These are phyloP conservation scores for Cyathus striatus DNA, from an alignment of 768 basidiomycete species.

Conservation along the genomic window DNA sequence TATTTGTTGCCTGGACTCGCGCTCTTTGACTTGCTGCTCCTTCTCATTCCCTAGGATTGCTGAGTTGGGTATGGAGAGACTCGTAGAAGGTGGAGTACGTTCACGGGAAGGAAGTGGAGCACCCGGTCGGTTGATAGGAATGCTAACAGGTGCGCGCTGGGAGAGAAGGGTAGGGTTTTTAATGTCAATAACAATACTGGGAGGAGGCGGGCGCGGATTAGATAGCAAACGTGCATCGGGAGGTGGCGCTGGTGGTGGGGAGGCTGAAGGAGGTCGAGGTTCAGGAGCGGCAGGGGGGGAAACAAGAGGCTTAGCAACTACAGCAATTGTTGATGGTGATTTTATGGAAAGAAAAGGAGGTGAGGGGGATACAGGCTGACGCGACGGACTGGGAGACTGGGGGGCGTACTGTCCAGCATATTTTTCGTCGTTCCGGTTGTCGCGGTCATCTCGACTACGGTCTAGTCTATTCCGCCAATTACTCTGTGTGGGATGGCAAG, in stretches of 20 bases:
- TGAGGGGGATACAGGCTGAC: constrained; percentile 21
- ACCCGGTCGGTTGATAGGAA: no score
- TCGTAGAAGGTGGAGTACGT: no score
- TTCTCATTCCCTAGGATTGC: no score
- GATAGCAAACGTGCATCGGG: constrained; percentile 6
- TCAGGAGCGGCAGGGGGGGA: constrained; percentile 9
- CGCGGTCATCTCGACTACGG: not conserved
- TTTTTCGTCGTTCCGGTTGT: not conserved
- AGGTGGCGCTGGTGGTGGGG: constrained; percentile 11
- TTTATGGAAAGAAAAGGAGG: constrained; percentile 13
- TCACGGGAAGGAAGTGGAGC: no score
- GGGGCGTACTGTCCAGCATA: constrained; percentile 2
- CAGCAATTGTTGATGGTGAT: constrained; percentile 16
- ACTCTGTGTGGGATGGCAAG: not conserved
- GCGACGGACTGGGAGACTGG: constrained; percentile 21
- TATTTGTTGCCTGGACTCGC: no score
- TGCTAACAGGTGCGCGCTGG: constrained; percentile 38
- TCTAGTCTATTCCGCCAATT: not conserved
- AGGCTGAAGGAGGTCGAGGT: constrained; percentile 9
- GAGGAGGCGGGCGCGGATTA: constrained; percentile 22
- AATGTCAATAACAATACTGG: constrained; percentile 15
- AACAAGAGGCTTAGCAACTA: constrained; percentile 3
- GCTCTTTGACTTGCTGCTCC: no score
- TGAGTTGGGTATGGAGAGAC: no score
- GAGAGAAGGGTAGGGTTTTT: constrained; percentile 17